A percentile compares a stretch with the other conserved stretches of the same genome.
Conservation (phyloP, 768 basidiomycete genomes). For the Mycena sanguinolenta region DNA sequence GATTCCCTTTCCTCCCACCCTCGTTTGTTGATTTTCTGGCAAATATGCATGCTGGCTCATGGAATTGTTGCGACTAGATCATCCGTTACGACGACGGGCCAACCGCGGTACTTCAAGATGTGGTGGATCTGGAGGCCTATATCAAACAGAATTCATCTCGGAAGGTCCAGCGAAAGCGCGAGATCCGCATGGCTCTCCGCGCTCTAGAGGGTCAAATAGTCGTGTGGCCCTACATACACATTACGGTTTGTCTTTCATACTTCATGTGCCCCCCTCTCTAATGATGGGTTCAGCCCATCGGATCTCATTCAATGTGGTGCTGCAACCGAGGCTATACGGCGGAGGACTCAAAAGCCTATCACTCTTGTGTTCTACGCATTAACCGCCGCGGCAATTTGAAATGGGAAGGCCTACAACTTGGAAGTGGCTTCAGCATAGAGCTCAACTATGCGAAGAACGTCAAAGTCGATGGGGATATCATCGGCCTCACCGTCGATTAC, state of each 20-base stretch:
- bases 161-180: slow-evolving; percentile 62
- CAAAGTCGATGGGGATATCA: slow-evolving; percentile 59
- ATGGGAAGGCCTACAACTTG: slow-evolving; percentile 69
- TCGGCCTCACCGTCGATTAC: slow-evolving; percentile 77
- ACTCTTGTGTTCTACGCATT: slow-evolving; percentile 63
- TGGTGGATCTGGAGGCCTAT: slow-evolving; percentile 68
- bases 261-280: slow-evolving; percentile 19
- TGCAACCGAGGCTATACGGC: slow-evolving; percentile 65
- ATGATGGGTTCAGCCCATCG: slow-evolving; percentile 56
- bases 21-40: slow-evolving; percentile 55
- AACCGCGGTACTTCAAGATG: slow-evolving; percentile 58
- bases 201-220: slow-evolving; percentile 75
- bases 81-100: slow-evolving; percentile 78
- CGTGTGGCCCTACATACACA: slow-evolving; percentile 73
- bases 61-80: slow-evolving; percentile 55
- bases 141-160: slow-evolving; percentile 70
- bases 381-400: slow-evolving; percentile 64
- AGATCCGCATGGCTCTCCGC: slow-evolving; percentile 73
- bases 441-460: slow-evolving; percentile 70
- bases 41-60: slow-evolving; percentile 1
- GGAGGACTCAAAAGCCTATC: slow-evolving; percentile 59
- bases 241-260: slow-evolving; percentile 54
- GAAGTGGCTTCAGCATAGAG: slow-evolving; percentile 77
- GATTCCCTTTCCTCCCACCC: slow-evolving; percentile 82
- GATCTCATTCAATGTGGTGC: slow-evolving; percentile 58